phyloP scores from a whole-genome alignment of 495 filamentous ascomycete species.

The Sordaria brevicollis region DNA sequence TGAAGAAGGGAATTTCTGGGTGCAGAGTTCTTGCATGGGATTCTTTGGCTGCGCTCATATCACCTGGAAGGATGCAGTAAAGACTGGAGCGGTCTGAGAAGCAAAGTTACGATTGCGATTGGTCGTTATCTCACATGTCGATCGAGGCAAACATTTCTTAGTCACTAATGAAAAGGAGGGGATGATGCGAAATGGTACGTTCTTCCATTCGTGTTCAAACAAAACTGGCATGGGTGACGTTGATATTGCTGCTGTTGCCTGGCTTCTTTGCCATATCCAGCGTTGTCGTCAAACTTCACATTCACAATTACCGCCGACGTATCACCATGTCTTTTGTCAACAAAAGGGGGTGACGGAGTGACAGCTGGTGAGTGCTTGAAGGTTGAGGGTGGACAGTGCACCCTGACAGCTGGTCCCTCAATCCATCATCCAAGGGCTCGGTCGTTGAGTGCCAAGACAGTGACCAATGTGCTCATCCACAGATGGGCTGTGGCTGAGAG shows the following conservation, averaged over 20 bases:
- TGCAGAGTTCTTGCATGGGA: background rate
- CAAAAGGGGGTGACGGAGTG: background rate
- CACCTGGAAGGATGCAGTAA: background rate
- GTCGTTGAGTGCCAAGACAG: background rate
- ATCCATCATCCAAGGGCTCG: background rate
- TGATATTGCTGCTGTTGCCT: background rate
- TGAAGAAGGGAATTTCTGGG: background rate
- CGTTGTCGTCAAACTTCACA: background rate
- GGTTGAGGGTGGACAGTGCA: background rate
- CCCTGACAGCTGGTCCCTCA: background rate
- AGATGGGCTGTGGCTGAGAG: background rate
- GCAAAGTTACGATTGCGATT: background rate
- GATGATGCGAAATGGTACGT: background rate
- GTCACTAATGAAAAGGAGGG: background rate
- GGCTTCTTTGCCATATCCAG: background rate
- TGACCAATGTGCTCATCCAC: background rate
- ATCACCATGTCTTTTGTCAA: background rate
- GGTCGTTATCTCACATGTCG: background rate
- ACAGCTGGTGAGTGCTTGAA: background rate
- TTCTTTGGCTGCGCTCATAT: background rate
- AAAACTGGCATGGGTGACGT: background rate
- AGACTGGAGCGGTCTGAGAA: background rate
- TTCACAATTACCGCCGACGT: background rate
- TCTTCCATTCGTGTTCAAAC: background rate
- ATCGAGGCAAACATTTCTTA: background rate